phyloP scores from a whole-genome alignment of 2,329 filamentous ascomycete species.

The Alternaria solani region DNA sequence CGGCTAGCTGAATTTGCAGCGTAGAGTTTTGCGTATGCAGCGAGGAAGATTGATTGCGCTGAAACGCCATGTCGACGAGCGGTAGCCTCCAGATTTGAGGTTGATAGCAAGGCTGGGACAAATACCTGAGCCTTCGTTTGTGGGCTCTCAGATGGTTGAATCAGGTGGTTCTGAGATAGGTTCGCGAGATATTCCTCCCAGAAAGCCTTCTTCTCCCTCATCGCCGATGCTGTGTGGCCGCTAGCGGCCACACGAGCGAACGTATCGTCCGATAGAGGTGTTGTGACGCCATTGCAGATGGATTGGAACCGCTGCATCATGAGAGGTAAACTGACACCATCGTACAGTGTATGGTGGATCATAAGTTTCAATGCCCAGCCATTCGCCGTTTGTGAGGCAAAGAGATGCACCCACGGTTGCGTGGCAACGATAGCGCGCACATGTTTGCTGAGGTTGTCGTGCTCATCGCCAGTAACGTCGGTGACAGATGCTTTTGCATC shows the following conservation, averaged over 20 bases:
- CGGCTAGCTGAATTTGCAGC: conserved; percentile 36
- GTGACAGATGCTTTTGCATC: conserved; percentile 46
- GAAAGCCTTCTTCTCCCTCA: conserved; percentile 53
- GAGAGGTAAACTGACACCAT: conserved; percentile 77
- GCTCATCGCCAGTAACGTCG: conserved; percentile 27
- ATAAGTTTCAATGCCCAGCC: conserved; percentile 54
- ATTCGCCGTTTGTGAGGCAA: conserved; percentile 39
- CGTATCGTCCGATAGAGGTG: conserved; percentile 32
- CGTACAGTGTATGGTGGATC: conserved; percentile 89
- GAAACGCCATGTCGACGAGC: conserved; percentile 65
- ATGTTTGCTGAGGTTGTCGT: conserved; percentile 7
- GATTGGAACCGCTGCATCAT: conserved; percentile 64
- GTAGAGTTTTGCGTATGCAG: conserved; percentile 68
- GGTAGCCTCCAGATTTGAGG: conserved; percentile 52
- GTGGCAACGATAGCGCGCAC: conserved; percentile 1
- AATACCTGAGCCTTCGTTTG: conserved; percentile 56
- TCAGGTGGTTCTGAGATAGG: conserved; percentile 13
- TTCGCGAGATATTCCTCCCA: conserved; percentile 59
- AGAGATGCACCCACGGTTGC: conserved; percentile 50
- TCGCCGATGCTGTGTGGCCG: conserved; percentile 2
- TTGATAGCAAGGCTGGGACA: conserved; percentile 57
- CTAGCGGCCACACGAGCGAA: conserved; percentile 54
- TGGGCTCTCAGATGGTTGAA: conserved; percentile 35
- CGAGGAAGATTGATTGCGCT: conserved; percentile 78
- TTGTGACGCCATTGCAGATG: conserved; percentile 48